Base-by-base conservation (phyloP, 2,329 filamentous ascomycete species). In the Colletotrichum sp. region DNA sequence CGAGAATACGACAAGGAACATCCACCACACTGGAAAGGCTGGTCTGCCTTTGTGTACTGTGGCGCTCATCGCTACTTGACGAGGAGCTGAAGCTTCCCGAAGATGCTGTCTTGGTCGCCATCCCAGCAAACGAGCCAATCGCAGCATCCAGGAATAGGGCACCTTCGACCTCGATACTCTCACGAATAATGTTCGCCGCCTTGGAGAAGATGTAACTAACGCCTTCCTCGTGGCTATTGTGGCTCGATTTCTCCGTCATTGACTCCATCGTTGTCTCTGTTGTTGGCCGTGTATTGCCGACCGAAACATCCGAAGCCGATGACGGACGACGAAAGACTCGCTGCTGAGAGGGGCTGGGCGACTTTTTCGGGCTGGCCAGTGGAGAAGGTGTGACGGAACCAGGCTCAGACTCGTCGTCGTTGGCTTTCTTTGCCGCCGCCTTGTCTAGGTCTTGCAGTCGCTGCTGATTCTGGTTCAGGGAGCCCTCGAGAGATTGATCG, bases 151-250 rank as follows among this genome's bases (percentile, higher is more conserved):
- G 52, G 8, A 78, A 78, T 1, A 78, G 6, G 1, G 69, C 64
- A 5, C 75, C 76, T 25, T 78, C 77, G 0, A 85, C 82, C 15
- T 86, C 84, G 5, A 89, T 80, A 0, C 86, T 84, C 32, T 87
- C 82, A 2, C 85, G 80, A 8, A 89, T 81, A 4, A 89, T 81
- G 32, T 84, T 84, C 11, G 87, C 84, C 8, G 88, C 88, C 27
- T 86, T 87, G 0, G 84, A 84, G 68, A 88, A 87, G 5, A 88
- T 77, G 4, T 80, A 27, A 57, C 1, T 80, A 77, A 74, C 80
- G 77, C 19, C 36, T 12, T n/a, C 5, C 11, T 25, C 12, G 36
- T 57, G 32, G 6, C 19, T 12, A 2, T 34, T 48, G 0, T 13
- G 32, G 7, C 19, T 25, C 2, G 16, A 6, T 0, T 16, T 28